Base-by-base conservation (phyloP, 2,329 filamentous ascomycete species). In the Trichoderma cornu-damae region DNA sequence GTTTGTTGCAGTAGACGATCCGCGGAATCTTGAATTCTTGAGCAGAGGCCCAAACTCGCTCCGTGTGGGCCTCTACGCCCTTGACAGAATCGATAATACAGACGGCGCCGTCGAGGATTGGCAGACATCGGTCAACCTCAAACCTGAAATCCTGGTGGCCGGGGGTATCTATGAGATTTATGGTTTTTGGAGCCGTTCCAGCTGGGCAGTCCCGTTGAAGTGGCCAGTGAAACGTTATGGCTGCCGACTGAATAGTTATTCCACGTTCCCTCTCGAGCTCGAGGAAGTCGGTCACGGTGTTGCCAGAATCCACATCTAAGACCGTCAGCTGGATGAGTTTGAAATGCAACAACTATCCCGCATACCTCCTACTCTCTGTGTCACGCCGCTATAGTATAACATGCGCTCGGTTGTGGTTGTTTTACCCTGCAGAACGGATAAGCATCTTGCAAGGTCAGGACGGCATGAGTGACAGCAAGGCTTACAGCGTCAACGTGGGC, bases 361-460 rank as follows among this genome's bases (percentile, higher is more conserved):
- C 78, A 47, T 67, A 82, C 81, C 81, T 75, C 94, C 94, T 67
- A 96, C 85, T 71, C 92, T 81, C 63, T 89, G 81, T 8, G 92
- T 96, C 61, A 92, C 86, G 48, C 94, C 93, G 70, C 90, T 95
- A 68, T 96, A 96, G 69, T 91, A 97, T 67, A 99, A 87, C 93
- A 97, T 97, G 59, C 94, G 91, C 83, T 99, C 94, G 3, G 94
- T 97, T 0, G 94, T 99, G 0, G 94, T 97, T 1, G 94, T 99
- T 78, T 99, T 99, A 7, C 94, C 94, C 81, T 84, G 53, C 32
- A 30, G 3, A 2, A 12, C 7, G 16, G 32, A 40, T 59, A 26
- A 59, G 57, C 48, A 6, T n/a, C n/a, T n/a, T n/a, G 8, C 20
- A 24, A 20, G 18, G 18, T 34, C 26, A 43, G n/a, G 44, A 43